A percentile compares a stretch with the other conserved stretches of the same genome.
Conservation (phyloP, 768 basidiomycete species). For the Gloeopeniophorella convolvens region DNA sequence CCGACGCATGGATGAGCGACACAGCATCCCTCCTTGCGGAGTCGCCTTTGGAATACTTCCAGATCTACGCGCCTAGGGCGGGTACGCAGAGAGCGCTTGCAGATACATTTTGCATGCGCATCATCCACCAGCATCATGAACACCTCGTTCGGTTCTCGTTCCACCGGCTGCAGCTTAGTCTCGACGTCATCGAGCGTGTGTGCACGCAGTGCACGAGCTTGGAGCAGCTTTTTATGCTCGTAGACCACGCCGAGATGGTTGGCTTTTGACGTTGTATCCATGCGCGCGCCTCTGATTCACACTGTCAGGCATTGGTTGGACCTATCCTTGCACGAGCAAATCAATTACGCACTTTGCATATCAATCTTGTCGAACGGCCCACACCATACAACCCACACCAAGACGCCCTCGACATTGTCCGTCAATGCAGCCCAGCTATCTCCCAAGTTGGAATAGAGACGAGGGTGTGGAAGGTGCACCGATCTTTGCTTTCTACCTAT, state of each 20-base stretch:
- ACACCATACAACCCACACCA: constrained; percentile 9
- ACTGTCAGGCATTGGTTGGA: constrained; percentile 35
- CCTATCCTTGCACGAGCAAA: constrained; percentile 38
- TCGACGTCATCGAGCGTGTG: constrained; percentile 44
- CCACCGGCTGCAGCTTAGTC: constrained; percentile 52
- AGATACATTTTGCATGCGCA: constrained; percentile 43
- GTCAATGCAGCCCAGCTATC: constrained; percentile 45
- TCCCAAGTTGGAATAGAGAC: constrained; percentile 63
- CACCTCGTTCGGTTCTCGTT: constrained; percentile 54
- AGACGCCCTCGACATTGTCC: constrained; percentile 35
- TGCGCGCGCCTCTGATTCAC: not conserved
- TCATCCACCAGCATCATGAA: constrained; percentile 45
- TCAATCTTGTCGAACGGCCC: constrained; percentile 38
- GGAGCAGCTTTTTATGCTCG: constrained; percentile 58
- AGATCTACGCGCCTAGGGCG: constrained; percentile 49
- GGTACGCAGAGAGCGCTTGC: constrained; percentile 35
- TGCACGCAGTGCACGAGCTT: constrained; percentile 48
- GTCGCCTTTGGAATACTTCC: constrained; percentile 52
- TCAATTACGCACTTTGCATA: constrained; percentile 50
- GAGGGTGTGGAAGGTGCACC: constrained; percentile 68
- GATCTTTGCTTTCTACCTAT: too few relatives aligned
- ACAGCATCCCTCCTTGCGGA: constrained; percentile 37
- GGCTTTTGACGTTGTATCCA: constrained; percentile 10
- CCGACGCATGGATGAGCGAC: constrained; percentile 37
- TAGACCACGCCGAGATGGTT: constrained; percentile 44